Base-by-base conservation (phyloP, 2,329 filamentous ascomycete species). In the Escovopsis sp. region DNA sequence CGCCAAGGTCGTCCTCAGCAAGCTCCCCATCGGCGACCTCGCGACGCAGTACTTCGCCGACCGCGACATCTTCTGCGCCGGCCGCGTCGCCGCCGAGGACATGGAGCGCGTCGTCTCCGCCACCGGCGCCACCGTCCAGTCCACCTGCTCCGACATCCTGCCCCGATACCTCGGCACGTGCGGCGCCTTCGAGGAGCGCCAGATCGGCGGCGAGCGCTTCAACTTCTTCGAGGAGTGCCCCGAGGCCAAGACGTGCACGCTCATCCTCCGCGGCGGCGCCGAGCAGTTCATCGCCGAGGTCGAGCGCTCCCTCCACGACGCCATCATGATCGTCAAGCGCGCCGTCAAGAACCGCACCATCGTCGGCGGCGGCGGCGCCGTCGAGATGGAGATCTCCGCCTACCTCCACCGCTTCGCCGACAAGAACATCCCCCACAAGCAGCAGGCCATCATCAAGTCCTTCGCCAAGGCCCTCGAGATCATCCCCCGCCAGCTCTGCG, bases 241-340 rank as follows among this genome's bases (percentile, higher is more conserved):
- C 21, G 79, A 78, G 52, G 88, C 90, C 45, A 94, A 93, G 72
- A 96, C 90, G 2, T 98, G 90, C 70, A 98, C 90, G 9, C 68
- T 98, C 15, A 77, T 98, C 28, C 78, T 98, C 43, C 83, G 90
- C 53, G 90, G 90, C 52, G 90, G 90, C 45, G 90, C 90, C 26
- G 90, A 98, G 66, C 90, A 98, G 59, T 98, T 98, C 64, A 98
- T 98, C 50, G 90, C 90, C 39, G 90, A 98, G 60, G 90, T 94
- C 2, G 90, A 98, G 68, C 83, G 90, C 44, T 94, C 85, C 54
- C 72, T 98, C 46, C 90, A 98, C 68, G 90, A 98, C 53, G 90
- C 90, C 48, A 96, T 98, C 62, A 98, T 98, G 90, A 94, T 98
- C 52, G 90, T 98, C 54, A 96, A 96, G 75, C 86, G 92, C 42